phyloP scores from a whole-genome alignment of 2,329 filamentous ascomycete genomes.

The Nemania sp. region DNA sequence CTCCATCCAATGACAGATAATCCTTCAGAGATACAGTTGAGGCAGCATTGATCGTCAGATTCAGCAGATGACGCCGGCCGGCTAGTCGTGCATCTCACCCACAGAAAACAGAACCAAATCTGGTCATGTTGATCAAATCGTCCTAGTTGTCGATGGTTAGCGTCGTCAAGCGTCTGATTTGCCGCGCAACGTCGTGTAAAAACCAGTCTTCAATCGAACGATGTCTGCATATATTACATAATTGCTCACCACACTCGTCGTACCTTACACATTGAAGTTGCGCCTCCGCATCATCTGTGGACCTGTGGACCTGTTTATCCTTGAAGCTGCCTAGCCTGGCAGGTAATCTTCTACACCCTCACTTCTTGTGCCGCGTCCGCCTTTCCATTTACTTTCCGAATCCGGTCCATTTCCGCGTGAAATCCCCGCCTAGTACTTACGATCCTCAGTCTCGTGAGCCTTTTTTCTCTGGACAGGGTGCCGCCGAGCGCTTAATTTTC shows the following conservation, averaged over 20 bases:
- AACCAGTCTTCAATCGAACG: background rate
- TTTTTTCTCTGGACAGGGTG: constrained; percentile 26
- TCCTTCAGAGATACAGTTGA: too few species aligned
- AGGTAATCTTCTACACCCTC: constrained; percentile 12
- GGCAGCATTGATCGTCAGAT: too few species aligned
- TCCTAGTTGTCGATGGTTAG: background rate
- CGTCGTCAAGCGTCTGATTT: background rate
- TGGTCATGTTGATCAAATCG: background rate
- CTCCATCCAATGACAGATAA: too few species aligned
- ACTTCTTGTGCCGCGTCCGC: constrained; percentile 20
- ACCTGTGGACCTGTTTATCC: constrained; percentile 25
- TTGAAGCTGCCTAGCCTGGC: background rate
- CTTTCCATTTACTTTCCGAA: constrained; percentile 15
- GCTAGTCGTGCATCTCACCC: too few species aligned
- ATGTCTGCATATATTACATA: too few species aligned
- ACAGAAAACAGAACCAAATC: too few species aligned
- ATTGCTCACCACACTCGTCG: too few species aligned
- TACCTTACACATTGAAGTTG: background rate
- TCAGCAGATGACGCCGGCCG: too few species aligned
- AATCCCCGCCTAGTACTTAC: constrained; percentile 18
- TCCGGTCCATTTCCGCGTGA: constrained; percentile 16
- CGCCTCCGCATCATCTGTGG: too few species aligned
- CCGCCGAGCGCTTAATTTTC: constrained; percentile 33
- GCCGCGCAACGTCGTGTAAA: background rate
- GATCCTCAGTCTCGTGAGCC: constrained; percentile 25